Evolutionary conservation across 1,284 basidiomycete genomes (phyloP).

Genomic region (Erythrobasidium hasegawianum): DNA sequence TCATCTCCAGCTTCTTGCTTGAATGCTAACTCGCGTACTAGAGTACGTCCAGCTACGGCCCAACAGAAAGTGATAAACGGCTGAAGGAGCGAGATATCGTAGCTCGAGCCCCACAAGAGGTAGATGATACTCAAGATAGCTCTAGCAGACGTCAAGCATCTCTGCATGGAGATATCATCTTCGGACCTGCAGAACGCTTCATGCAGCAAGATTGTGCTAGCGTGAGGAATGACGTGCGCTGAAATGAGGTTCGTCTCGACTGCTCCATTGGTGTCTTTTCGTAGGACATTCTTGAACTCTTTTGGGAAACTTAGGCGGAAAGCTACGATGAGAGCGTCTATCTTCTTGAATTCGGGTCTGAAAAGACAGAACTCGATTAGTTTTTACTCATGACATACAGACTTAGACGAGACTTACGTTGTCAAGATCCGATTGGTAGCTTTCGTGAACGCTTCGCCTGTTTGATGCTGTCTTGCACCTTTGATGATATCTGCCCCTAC

Average conservation of each 20-base stretch:
- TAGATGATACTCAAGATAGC: constrained; percentile 41
- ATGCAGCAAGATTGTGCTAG: constrained; percentile 40
- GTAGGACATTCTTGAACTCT: constrained; percentile 36
- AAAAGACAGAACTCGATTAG: too few relatives aligned
- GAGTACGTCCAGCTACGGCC: constrained; percentile 42
- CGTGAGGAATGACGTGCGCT: constrained; percentile 36
- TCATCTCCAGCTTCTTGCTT: constrained; percentile 30
- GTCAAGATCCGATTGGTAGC: not conserved
- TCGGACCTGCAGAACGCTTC: constrained; percentile 39
- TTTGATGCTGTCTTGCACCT: not conserved
- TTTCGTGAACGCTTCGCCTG: not conserved
- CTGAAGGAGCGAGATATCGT: constrained; percentile 40
- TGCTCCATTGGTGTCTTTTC: constrained; percentile 11
- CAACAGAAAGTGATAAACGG: constrained; percentile 40
- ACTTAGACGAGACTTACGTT: not conserved
- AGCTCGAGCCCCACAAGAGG: constrained; percentile 35
- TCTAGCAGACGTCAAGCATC: constrained; percentile 37
- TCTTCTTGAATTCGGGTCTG: constrained; percentile 41
- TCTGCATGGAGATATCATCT: constrained; percentile 34
- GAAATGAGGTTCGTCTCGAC: constrained; percentile 35
- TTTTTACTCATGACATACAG: not conserved
- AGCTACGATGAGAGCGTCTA: constrained; percentile 38
- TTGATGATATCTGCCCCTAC: constrained; percentile 30
- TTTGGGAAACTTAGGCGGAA: constrained; percentile 43
- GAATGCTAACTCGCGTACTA: constrained; percentile 40